phyloP scores from a whole-genome alignment of 78 protist genomes.

The Chrysochromulina tobinii region DNA sequence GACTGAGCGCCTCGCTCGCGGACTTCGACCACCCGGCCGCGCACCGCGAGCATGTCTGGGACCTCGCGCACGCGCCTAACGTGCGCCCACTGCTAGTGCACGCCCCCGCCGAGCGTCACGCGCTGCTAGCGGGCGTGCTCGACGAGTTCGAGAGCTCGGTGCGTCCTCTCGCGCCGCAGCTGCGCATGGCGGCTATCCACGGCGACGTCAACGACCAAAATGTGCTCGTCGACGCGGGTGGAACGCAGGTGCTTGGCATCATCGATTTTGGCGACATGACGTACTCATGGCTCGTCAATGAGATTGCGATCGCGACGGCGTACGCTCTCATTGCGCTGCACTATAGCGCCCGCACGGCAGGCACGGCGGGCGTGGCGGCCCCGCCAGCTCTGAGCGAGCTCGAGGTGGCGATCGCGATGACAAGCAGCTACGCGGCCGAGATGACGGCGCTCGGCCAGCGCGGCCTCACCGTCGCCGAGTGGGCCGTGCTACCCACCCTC shows the following conservation, averaged over 20 bases:
- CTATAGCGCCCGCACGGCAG: not conserved
- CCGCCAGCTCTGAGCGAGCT: not conserved
- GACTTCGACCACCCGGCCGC: not conserved
- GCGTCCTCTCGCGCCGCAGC: not conserved
- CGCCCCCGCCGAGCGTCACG: not conserved
- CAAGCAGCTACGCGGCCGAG: not conserved
- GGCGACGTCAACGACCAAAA: conserved; percentile 15
- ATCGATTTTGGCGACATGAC: not conserved
- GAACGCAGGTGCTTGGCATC: not conserved
- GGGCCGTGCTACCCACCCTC: not conserved
- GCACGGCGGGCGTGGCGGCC: not conserved
- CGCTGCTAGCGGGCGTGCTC: not conserved
- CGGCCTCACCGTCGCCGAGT: not conserved
- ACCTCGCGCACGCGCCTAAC: not conserved
- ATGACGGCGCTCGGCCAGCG: too few relatives aligned
- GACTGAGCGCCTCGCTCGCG: not conserved
- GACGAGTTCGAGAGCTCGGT: not conserved
- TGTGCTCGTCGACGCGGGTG: not conserved
- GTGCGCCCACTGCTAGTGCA: not conserved
- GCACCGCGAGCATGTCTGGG: not conserved
- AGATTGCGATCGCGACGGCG: not conserved
- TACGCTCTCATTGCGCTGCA: not conserved
- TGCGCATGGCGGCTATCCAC: not conserved
- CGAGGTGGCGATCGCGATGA: not conserved
- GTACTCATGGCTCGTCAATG: not conserved